Evolutionary conservation across 257 asterid genomes (phyloP).

Genomic region (Solanum medicagineum): DNA sequence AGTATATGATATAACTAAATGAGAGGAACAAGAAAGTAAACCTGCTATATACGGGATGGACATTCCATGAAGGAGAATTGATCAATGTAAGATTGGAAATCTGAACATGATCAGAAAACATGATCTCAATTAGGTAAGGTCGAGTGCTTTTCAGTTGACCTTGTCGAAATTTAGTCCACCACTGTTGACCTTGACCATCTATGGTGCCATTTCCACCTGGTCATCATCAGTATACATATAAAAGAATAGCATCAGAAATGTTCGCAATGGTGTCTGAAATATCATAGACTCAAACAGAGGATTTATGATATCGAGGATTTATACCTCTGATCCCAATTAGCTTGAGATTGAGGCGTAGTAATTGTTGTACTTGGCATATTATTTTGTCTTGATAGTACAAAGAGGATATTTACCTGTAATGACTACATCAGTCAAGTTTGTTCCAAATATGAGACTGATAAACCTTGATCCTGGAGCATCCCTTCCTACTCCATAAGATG

Average conservation of each 20-base stretch:
- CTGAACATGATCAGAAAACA: conserved; percentile 40
- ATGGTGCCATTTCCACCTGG: conserved; percentile 71
- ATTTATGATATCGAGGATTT: not conserved
- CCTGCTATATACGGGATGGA: conserved; percentile 77
- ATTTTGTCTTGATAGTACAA: not conserved
- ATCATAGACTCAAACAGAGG: too few species aligned
- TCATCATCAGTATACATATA: not conserved
- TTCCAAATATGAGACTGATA: conserved; percentile 48
- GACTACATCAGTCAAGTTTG: conserved; percentile 56
- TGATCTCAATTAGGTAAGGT: conserved; percentile 57
- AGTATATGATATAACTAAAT: not conserved
- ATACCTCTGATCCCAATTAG: not conserved
- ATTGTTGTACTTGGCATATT: not conserved
- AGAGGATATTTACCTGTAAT: conserved; percentile 37
- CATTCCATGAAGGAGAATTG: conserved; percentile 71
- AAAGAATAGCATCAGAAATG: not conserved
- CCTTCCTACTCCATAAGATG: conserved; percentile 70
- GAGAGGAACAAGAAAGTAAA: not conserved
- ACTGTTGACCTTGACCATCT: conserved; percentile 53
- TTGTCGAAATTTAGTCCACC: conserved; percentile 56
- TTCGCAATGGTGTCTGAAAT: not conserved
- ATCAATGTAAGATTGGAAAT: conserved; percentile 45
- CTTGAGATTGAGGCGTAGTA: not conserved
- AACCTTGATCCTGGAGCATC: conserved; percentile 41
- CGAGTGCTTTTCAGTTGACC: conserved; percentile 31